Conservation (phyloP, 2,329 filamentous ascomycete genomes). For the Ceratocystiopsis minuta region DNA sequence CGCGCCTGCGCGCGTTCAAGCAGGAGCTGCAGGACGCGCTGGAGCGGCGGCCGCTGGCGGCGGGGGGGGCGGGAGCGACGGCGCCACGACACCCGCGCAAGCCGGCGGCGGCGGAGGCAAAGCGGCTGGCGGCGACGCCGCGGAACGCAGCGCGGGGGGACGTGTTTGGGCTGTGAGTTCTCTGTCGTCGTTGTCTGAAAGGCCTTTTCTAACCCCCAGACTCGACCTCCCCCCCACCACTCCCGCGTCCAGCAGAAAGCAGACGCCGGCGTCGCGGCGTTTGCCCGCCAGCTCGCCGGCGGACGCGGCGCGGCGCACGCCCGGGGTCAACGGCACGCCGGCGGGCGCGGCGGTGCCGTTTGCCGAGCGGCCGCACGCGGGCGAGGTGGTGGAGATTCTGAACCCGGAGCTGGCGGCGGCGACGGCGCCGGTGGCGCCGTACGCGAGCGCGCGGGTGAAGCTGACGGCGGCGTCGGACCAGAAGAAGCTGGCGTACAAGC, state of each 20-base stretch:
- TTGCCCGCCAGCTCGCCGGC: conserved; percentile 7
- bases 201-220: conserved; percentile 36
- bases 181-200: conserved; percentile 19
- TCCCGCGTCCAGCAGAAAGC: conserved; percentile 8
- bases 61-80: background rate
- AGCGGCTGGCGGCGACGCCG: conserved; percentile 38
- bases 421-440: conserved; percentile 54
- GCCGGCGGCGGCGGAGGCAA: background rate
- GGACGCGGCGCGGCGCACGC: conserved; percentile 25
- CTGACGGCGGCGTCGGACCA: conserved; percentile 74
- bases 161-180: too few relatives aligned
- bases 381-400: conserved; percentile 66
- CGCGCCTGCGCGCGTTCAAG: conserved; percentile 58
- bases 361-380: conserved; percentile 57
- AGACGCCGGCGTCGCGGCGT: conserved; percentile 20
- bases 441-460: conserved; percentile 60
- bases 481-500: conserved; percentile 81
- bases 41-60: conserved; percentile 25
- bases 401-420: conserved; percentile 54
- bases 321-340: conserved; percentile 21
- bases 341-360: too few relatives aligned
- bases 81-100: background rate
- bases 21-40: conserved; percentile 70
- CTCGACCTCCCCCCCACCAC: background rate
- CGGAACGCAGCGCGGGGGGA: conserved; percentile 10